phyloP scores from a whole-genome alignment of 2,329 filamentous ascomycete genomes.

The Fusarium marasasianum region DNA sequence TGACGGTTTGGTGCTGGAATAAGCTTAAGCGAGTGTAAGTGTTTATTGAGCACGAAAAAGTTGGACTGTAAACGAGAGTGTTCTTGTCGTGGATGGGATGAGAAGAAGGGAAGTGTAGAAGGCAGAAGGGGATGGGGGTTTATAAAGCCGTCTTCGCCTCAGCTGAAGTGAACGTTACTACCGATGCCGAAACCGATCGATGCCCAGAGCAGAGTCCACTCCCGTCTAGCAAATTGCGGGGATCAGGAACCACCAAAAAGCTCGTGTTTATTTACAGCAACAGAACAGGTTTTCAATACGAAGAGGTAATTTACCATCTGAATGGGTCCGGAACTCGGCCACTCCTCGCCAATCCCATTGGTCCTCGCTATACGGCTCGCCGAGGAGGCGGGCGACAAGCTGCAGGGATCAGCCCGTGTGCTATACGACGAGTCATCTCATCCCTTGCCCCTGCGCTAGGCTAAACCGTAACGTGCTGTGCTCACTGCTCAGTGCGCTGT shows the following conservation, averaged over 20 bases:
- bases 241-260: slow-evolving; percentile 2
- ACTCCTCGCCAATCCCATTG: background rate
- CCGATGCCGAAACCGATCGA: slow-evolving; percentile 10
- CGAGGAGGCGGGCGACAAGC: background rate
- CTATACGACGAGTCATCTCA: background rate
- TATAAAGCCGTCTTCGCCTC: background rate
- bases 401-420: background rate
- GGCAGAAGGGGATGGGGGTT: background rate
- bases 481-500: background rate
- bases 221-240: background rate
- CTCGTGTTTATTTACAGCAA: slow-evolving; percentile 23
- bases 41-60: background rate
- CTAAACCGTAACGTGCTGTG: background rate
- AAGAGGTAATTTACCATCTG: slow-evolving; percentile 11
- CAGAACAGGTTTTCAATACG: slow-evolving; percentile 19
- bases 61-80: slow-evolving; percentile 13
- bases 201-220: background rate
- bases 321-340: slow-evolving; percentile 15
- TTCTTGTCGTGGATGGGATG: slow-evolving; percentile 16
- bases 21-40: background rate
- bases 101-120: background rate
- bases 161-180: background rate
- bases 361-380: background rate
- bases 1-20: slow-evolving; percentile 16
- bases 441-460: background rate